Conservation (phyloP, 176 grass and related monocot species). For the Saccharum officinarum region DNA sequence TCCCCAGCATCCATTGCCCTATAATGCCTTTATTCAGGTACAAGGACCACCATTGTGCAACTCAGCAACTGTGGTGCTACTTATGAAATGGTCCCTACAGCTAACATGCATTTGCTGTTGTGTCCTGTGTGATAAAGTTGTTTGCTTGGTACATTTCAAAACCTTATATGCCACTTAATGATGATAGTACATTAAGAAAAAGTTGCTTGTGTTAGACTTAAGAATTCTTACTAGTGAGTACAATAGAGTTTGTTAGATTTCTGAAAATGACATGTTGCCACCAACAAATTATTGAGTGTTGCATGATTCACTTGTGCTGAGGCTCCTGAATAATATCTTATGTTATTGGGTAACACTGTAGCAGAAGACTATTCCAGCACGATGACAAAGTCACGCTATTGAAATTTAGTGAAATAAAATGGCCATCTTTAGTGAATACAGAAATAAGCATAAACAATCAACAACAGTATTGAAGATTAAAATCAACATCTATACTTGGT, state of each 20-base stretch:
- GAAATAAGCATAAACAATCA: background rate
- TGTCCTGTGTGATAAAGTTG: slow-evolving; percentile 10
- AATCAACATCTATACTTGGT: background rate
- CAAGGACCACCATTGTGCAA: slow-evolving; percentile 8
- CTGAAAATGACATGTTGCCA: background rate
- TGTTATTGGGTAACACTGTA: background rate
- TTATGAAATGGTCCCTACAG: slow-evolving; percentile 36
- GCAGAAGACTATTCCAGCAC: background rate
- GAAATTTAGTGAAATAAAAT: background rate
- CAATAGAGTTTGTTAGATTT: background rate
- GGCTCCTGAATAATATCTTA: background rate
- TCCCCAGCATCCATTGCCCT: slow-evolving; percentile 2
- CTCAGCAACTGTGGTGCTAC: background rate
- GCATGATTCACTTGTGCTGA: slow-evolving; percentile 2
- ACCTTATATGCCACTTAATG: background rate
- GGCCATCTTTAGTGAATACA: background rate
- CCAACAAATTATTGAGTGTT: slow-evolving; percentile 24
- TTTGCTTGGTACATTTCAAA: slow-evolving; percentile 27
- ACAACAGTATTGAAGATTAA: slow-evolving; percentile 1
- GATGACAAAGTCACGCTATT: background rate
- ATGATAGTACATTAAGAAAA: slow-evolving; percentile 16
- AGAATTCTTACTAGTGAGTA: background rate
- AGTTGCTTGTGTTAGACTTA: background rate
- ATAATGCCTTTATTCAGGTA: background rate
- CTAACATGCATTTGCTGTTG: background rate